These are phyloP conservation scores for Hypoxylon sp. DNA, from an alignment of 2,329 filamentous ascomycete species.

Conservation along the genomic window DNA sequence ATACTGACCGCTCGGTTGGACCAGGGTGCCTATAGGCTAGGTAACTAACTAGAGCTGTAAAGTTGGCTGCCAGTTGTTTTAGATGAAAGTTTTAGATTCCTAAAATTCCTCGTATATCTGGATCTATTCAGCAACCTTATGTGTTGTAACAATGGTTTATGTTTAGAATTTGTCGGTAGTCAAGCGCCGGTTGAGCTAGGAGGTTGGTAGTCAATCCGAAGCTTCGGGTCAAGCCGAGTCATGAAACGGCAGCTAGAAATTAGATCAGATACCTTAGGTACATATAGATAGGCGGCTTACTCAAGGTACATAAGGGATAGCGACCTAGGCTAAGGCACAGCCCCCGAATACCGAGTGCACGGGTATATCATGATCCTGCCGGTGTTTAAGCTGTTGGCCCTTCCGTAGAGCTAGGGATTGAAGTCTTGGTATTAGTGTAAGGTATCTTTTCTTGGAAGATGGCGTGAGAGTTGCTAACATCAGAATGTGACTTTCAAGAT, in stretches of 20 bases:
- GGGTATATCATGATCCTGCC: not conserved
- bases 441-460: not conserved
- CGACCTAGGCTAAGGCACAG: not conserved
- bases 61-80: slow-evolving; percentile 8
- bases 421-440: not conserved
- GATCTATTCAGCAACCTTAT: not conserved
- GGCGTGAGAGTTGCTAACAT: slow-evolving; percentile 1
- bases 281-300: no score
- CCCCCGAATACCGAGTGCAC: not conserved
- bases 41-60: not conserved
- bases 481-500: slow-evolving; percentile 11
- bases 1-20: slow-evolving; percentile 2
- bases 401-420: not conserved
- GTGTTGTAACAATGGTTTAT: not conserved
- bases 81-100: not conserved
- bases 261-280: no score
- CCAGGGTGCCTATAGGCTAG: not conserved
- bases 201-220: slow-evolving; percentile 7
- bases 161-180: slow-evolving; percentile 1
- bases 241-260: not conserved
- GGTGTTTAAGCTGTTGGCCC: not conserved
- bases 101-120: not conserved
- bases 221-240: slow-evolving; percentile 6
- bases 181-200: slow-evolving; percentile 7
- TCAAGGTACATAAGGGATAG: not conserved